phyloP scores from a whole-genome alignment of 2,329 filamentous ascomycete species.

The Dactylellina parvicollis region DNA sequence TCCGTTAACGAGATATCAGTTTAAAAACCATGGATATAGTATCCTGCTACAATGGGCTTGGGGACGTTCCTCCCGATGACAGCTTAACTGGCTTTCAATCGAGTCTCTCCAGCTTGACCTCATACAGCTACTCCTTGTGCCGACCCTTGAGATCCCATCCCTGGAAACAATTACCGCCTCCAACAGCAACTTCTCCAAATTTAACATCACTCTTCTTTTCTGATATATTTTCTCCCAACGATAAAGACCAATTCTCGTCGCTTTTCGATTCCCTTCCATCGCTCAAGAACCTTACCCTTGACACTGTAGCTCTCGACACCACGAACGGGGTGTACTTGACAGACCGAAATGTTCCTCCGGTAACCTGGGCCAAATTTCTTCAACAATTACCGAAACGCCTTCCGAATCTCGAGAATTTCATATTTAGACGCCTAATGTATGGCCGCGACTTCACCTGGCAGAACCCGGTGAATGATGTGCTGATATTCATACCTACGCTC shows the following conservation, averaged over 20 bases:
- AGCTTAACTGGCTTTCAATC: background rate
- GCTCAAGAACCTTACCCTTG: constrained; percentile 5
- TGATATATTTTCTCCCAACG: background rate
- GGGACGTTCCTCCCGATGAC: background rate
- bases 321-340: background rate
- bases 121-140: constrained; percentile 4
- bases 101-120: background rate
- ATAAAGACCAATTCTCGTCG: background rate
- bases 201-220: background rate
- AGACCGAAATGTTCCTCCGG: background rate
- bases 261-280: constrained; percentile 4
- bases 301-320: background rate
- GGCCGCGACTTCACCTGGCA: background rate
- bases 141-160: background rate
- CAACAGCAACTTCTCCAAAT: background rate
- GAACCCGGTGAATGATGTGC: background rate
- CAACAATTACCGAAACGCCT: background rate
- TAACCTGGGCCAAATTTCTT: background rate
- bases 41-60: background rate
- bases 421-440: constrained; percentile 13
- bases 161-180: background rate
- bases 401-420: constrained; percentile 4
- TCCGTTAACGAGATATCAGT: background rate
- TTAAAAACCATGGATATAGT: background rate
- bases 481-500: background rate